These are phyloP conservation scores for Yarrowia sp. DNA, from an alignment of 805 yeast species.

Conservation along the genomic window DNA sequence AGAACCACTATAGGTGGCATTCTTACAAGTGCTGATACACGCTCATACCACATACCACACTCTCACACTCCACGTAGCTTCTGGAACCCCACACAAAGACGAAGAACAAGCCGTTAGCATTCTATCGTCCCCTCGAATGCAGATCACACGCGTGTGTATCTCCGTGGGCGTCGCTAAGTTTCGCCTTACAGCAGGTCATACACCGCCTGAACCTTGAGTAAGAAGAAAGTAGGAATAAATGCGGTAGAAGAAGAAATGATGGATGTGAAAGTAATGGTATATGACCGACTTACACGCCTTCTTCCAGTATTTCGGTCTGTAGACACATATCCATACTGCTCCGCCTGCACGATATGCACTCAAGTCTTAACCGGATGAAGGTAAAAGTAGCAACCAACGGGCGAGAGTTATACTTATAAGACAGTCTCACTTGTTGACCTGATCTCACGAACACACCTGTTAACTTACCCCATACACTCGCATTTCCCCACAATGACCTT, in stretches of 20 bases:
- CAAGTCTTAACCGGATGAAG: slow-evolving; percentile 21
- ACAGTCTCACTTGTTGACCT: slow-evolving; percentile 5
- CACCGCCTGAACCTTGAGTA: neutral
- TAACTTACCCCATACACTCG: too few species aligned
- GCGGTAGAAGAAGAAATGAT: too few species aligned
- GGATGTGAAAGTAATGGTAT: too few species aligned
- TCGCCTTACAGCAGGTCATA: neutral
- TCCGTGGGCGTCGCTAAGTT: slow-evolving; percentile 4
- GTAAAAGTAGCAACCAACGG: slow-evolving; percentile 17
- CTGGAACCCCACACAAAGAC: too few species aligned
- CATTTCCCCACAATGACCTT: slow-evolving; percentile 10
- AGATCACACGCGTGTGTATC: slow-evolving; percentile 6
- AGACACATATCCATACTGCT: too few species aligned
- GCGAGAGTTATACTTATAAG: slow-evolving; percentile 7
- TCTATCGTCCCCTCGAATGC: neutral
- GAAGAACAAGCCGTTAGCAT: neutral
- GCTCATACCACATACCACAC: too few species aligned
- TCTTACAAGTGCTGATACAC: too few species aligned
- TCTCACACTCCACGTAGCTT: too few species aligned
- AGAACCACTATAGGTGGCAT: too few species aligned
- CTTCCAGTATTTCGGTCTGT: too few species aligned
- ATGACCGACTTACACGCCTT: too few species aligned
- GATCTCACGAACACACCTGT: neutral
- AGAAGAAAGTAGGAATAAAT: too few species aligned
- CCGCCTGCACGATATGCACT: slow-evolving; percentile 27